Conservation (phyloP, 1,284 basidiomycete species). For the Heterobasidion occidentale region DNA sequence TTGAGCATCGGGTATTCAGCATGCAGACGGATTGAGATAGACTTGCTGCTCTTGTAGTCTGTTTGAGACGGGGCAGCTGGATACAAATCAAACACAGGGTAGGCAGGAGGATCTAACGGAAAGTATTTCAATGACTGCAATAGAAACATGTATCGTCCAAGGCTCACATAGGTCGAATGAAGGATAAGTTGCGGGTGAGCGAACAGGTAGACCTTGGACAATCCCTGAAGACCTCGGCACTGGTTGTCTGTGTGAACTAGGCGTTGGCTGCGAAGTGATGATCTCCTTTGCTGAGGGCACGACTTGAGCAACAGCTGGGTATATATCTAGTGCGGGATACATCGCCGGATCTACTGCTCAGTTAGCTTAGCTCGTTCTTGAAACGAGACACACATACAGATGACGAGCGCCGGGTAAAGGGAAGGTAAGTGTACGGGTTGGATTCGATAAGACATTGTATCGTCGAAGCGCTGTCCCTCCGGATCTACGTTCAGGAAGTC, state of each 20-base stretch:
- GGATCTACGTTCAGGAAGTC: conserved; percentile 1
- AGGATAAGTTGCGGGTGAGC: not conserved
- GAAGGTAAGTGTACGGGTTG: not conserved
- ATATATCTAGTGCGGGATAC: conserved; percentile 7
- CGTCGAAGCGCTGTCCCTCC: not conserved
- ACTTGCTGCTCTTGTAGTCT: not conserved
- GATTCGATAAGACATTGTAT: not conserved
- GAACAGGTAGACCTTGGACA: not conserved
- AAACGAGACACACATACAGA: conserved; percentile 4
- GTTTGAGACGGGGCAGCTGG: not conserved
- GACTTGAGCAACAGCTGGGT: not conserved
- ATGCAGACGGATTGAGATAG: not conserved
- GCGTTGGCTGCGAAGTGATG: not conserved
- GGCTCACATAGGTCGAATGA: not conserved
- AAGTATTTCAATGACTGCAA: not conserved
- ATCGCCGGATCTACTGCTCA: conserved; percentile 8
- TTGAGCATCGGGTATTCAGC: not conserved
- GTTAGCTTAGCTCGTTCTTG: not conserved
- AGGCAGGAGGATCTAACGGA: conserved; percentile 6
- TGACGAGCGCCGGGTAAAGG: conserved; percentile 7
- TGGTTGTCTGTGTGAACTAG: not conserved
- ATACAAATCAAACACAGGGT: conserved; percentile 19
- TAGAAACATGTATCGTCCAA: not conserved
- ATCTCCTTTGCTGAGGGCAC: not conserved
- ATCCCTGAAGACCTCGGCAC: not conserved